Conservation (phyloP, 768 basidiomycete genomes). For the Mycena floridula region DNA sequence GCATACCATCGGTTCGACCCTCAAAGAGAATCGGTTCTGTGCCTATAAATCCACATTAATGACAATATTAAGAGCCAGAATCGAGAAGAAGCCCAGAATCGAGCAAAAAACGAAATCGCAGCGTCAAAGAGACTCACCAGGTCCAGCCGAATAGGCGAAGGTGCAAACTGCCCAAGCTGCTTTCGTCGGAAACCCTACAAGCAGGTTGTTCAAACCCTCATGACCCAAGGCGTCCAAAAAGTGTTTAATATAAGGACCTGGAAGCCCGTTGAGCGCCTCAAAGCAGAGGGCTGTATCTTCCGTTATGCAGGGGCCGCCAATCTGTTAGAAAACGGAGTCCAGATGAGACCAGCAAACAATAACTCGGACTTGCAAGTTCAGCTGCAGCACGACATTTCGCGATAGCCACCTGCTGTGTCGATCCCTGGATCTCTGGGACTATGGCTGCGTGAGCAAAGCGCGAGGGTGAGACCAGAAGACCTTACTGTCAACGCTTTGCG, state of each 20-base stretch:
- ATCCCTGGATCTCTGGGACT: conserved; percentile 96
- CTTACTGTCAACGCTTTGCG: conserved; percentile 76
- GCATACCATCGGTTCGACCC: conserved; percentile 58
- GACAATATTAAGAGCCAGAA: too few species aligned
- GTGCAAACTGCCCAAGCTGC: conserved; percentile 91
- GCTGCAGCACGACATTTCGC: conserved; percentile 87
- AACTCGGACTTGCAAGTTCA: conserved; percentile 45
- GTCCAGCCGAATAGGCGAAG: conserved; percentile 89
- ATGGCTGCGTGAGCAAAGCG: background rate
- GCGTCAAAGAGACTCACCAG: too few species aligned
- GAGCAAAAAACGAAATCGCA: too few species aligned
- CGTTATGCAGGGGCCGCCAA: conserved; percentile 51
- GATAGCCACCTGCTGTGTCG: conserved; percentile 81
- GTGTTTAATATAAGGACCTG: conserved; percentile 96
- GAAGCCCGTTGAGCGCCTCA: conserved; percentile 82
- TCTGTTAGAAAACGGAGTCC: conserved; percentile 20
- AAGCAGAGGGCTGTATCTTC: conserved; percentile 96
- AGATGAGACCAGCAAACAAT: background rate
- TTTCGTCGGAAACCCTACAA: conserved; percentile 69
- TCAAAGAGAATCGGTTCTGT: conserved; percentile 75
- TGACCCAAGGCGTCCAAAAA: conserved; percentile 83
- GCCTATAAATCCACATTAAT: too few species aligned
- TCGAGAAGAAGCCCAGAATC: too few species aligned
- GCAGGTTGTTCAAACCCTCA: conserved; percentile 83
- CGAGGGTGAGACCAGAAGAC: conserved; percentile 2